These are phyloP conservation scores for Xylaria telfairii DNA, from an alignment of 495 filamentous ascomycete species.

Conservation along the genomic window DNA sequence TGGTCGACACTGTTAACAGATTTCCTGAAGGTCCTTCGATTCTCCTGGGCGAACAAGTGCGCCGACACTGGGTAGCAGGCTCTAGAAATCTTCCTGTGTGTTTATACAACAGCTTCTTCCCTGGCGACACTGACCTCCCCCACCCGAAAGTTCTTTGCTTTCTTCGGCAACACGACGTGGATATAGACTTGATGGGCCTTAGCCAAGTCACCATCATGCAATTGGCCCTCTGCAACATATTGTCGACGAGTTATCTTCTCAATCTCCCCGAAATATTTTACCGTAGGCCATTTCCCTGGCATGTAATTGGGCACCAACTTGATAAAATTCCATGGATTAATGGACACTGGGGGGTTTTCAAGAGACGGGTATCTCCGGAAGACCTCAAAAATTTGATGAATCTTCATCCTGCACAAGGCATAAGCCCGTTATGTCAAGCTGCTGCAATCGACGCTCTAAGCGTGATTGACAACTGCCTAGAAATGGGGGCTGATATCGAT, in stretches of 20 bases:
- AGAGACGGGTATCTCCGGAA: neutral
- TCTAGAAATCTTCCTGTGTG: neutral
- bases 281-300: slow-evolving; percentile 1
- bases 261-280: neutral
- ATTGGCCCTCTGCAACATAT: neutral
- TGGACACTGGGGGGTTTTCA: neutral
- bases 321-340: neutral
- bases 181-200: neutral
- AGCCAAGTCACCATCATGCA: neutral
- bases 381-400: neutral
- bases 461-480: neutral
- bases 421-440: neutral
- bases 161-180: neutral
- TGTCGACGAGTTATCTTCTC: neutral
- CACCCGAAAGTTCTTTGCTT: neutral
- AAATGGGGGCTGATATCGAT: neutral
- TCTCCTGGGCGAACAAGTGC: neutral
- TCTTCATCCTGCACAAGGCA: neutral
- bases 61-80: neutral
- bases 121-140: neutral
- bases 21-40: neutral
- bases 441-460: neutral
- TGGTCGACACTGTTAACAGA: neutral
- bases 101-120: neutral
- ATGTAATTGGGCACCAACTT: neutral